Conservation (phyloP, 129 eudicot genomes). For the Tagetes erecta region DNA sequence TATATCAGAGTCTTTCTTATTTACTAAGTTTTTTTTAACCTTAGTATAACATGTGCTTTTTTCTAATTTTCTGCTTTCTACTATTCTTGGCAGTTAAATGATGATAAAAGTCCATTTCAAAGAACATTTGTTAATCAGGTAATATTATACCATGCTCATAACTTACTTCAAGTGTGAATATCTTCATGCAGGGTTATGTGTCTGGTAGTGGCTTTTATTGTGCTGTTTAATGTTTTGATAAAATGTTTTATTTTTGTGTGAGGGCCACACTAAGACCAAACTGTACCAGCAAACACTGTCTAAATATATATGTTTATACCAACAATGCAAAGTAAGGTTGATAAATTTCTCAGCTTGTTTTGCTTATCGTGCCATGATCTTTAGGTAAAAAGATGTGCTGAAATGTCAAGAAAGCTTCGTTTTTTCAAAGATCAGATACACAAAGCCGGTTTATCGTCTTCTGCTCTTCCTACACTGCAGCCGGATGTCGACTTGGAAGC, state of each 20-base stretch:
- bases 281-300: constrained; percentile 5
- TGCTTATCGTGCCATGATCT: constrained; percentile 25
- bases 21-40: not conserved
- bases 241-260: too few relatives aligned
- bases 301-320: constrained; percentile 15
- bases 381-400: constrained; percentile 97
- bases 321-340: constrained; percentile 12
- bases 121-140: constrained; percentile 97
- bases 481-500: constrained; percentile 83
- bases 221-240: not conserved
- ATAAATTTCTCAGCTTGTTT: constrained; percentile 18
- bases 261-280: not conserved
- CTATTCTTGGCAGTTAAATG: constrained; percentile 71
- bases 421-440: constrained; percentile 91
- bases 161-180: not conserved
- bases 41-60: not conserved
- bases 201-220: constrained; percentile 21
- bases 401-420: constrained; percentile 93
- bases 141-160: constrained; percentile 27
- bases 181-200: constrained; percentile 14
- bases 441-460: constrained; percentile 66
- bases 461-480: constrained; percentile 62
- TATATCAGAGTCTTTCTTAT: not conserved
- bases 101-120: constrained; percentile 95
- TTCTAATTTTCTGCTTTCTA: constrained; percentile 23